Evolutionary conservation across 2,329 filamentous ascomycete species (phyloP), one percentile per base, ranked within the genome.

Genomic region (Paracoccidioides lutzii): DNA sequence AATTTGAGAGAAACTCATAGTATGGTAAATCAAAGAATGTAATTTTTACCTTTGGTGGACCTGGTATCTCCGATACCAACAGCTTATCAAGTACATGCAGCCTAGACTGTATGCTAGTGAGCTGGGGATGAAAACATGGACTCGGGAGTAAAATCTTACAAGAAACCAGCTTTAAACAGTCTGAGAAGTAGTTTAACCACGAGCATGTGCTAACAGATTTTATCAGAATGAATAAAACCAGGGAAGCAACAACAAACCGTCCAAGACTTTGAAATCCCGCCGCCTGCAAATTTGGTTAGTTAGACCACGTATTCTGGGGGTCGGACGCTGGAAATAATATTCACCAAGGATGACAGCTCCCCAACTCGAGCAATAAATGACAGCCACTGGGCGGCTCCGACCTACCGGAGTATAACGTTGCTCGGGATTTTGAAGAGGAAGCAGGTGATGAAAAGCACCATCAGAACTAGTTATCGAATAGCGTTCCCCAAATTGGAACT

Each of bases 11-110:
- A 8, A 49, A 49, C 28, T 12, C 8, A 32, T 10, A 30, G 8
- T 12, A 28, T 5, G 10, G 14, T 3, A 1, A 22, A 22, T 22
- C 22, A 32, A 49, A 10, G 28, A 28, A 28, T 49, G 28, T 28
- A 49, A 12, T 14, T 4, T 37, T 15, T 85, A 87, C 52, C 85
- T 76, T 66, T 84, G 84, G 52, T 84, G 83, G 15, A 88, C 76
- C 68, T 88, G 84, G 61, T 81, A 84, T 75, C 73, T 67, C 7
- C 70, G 67, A 55, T 76, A 74, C 72, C 72, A 75, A 3, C 70
- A 73, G 12, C 66, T 68, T 8, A 75, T 63, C 4, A 76, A 67
- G 59, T 75, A 75, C 22, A 76, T 71, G 45, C 74, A 75, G 33
- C 71, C 73, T 0, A 71, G 68, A 53, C 38, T 30, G n/a, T 22